These are phyloP conservation scores for Penicillium olsonii DNA, from an alignment of 2,329 filamentous ascomycete genomes.

Conservation along the genomic window DNA sequence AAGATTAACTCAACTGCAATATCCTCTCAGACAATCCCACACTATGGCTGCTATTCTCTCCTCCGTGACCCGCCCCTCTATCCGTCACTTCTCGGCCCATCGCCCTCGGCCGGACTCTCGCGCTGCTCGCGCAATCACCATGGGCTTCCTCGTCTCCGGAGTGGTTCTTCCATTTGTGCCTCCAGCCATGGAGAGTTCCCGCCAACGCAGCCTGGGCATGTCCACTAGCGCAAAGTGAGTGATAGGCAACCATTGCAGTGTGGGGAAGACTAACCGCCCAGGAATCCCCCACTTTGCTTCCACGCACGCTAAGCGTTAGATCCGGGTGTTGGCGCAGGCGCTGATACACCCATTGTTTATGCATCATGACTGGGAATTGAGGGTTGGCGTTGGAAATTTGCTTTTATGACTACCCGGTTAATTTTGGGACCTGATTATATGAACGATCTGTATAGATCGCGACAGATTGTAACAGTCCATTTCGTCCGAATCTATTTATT, in stretches of 20 bases:
- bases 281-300: constrained; percentile 46
- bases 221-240: constrained; percentile 42
- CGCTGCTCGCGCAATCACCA: constrained; percentile 42
- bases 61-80: constrained; percentile 34
- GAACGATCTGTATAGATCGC: background rate
- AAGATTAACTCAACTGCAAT: no score
- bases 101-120: constrained; percentile 42
- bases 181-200: constrained; percentile 48
- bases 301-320: constrained; percentile 40
- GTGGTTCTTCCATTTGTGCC: constrained; percentile 50
- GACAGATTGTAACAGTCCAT: background rate
- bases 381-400: constrained; percentile 15
- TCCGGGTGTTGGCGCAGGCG: constrained; percentile 19
- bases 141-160: constrained; percentile 44
- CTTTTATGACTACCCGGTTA: background rate
- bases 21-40: background rate
- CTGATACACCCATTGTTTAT: constrained; percentile 6
- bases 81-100: constrained; percentile 49
- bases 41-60: constrained; percentile 23
- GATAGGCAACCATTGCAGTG: background rate
- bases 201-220: constrained; percentile 41
- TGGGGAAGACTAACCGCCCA: constrained; percentile 20
- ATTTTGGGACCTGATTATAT: background rate
- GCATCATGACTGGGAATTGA: constrained; percentile 18
- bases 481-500: background rate